These are phyloP conservation scores for Dactylonectria estremocensis DNA, from an alignment of 2,329 filamentous ascomycete genomes.

Conservation along the genomic window DNA sequence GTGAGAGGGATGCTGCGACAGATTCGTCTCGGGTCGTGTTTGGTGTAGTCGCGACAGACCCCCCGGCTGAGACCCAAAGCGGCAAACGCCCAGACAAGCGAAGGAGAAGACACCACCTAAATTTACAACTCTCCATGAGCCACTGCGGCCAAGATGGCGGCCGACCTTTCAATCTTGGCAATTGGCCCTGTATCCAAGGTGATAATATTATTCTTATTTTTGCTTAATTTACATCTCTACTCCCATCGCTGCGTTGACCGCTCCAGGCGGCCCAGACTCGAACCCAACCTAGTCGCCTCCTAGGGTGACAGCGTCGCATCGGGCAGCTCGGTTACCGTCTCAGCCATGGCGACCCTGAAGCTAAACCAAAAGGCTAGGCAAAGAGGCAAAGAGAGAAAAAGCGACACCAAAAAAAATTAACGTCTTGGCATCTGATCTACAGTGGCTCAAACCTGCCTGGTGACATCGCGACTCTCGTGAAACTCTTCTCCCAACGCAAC, in stretches of 20 bases:
- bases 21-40: conserved; percentile 55
- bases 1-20: conserved; percentile 54
- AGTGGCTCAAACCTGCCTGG: conserved; percentile 30
- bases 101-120: neutral
- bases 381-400: conserved; percentile 4
- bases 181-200: neutral
- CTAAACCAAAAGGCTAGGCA: neutral
- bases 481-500: conserved; percentile 15
- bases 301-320: conserved; percentile 24
- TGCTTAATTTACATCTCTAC: neutral
- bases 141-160: neutral
- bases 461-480: conserved; percentile 27
- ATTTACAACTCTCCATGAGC: neutral
- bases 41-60: conserved; percentile 42
- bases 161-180: neutral
- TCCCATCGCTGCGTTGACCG: conserved; percentile 3
- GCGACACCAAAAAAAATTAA: too few species aligned
- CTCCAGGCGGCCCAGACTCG: neutral
- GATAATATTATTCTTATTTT: neutral
- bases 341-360: conserved; percentile 20
- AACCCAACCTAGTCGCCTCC: neutral
- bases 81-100: conserved; percentile 4
- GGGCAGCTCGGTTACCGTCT: conserved; percentile 11
- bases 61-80: conserved; percentile 30
- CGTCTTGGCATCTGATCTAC: conserved; percentile 24